Conservation (phyloP, 345 rosid genomes). For the Arabidopsis thaliana region DNA sequence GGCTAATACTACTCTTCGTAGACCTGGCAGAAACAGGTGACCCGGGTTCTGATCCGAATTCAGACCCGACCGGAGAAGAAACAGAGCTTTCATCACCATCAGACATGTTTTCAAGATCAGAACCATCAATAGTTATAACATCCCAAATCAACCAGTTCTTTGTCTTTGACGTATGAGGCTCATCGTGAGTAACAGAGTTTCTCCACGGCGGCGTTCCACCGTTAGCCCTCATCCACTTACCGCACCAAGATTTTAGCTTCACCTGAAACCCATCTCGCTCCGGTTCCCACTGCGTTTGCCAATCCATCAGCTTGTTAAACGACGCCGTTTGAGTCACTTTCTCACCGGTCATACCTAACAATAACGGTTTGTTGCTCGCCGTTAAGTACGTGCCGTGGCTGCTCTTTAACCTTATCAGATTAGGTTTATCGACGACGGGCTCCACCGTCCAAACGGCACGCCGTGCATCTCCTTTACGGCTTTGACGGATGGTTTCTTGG, state of each 20-base stretch:
- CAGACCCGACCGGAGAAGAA: conserved; percentile 57
- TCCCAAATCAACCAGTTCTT: conserved; percentile 86
- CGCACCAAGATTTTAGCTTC: conserved; percentile 67
- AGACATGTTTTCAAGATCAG: conserved; percentile 50
- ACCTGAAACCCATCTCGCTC: conserved; percentile 72
- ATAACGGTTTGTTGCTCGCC: conserved; percentile 74
- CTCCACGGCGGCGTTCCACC: conserved; percentile 97
- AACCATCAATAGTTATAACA: conserved; percentile 55
- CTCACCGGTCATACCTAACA: conserved; percentile 88
- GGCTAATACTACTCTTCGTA: conserved; percentile 46
- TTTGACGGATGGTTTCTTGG: conserved; percentile 66
- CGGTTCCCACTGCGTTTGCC: conserved; percentile 84
- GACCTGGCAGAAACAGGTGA: conserved; percentile 52
- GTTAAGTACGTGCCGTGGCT: conserved; percentile 71
- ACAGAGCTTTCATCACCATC: conserved; percentile 57
- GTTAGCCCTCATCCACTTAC: conserved; percentile 76
- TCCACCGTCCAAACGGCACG: conserved; percentile 79
- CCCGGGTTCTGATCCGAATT: conserved; percentile 39
- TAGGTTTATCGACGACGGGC: conserved; percentile 52
- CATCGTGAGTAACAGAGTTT: conserved; percentile 85
- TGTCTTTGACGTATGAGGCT: conserved; percentile 63
- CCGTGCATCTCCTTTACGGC: conserved; percentile 59
- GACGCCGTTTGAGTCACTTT: conserved; percentile 62
- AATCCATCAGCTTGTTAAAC: conserved; percentile 48
- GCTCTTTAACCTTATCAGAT: conserved; percentile 59